Evolutionary conservation across 306 rosid genomes (phyloP), one percentile per base, ranked within the genome.

Genomic region (Malus asiatica): DNA sequence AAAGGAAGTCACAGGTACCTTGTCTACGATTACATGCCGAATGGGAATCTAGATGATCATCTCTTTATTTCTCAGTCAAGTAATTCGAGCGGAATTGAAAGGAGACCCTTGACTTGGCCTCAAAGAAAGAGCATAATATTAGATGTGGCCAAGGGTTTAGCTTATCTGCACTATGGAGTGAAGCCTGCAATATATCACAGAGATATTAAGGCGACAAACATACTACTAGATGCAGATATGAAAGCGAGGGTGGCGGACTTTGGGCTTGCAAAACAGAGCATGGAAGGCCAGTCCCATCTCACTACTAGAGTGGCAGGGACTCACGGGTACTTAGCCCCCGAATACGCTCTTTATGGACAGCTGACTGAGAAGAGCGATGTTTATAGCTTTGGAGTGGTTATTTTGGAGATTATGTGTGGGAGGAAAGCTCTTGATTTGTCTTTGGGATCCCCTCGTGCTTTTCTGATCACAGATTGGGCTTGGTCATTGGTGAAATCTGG

Each of bases 261-360:
- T 29, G 99, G 99, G 60, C 99, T 95, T 33, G 99, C 92, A 0
- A 95, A 87, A 66, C 99, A 95, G 77, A 90, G 86, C 77, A 79
- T 86, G 87, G 97, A 95, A 76, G 99, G 99, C 20, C 97, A 92
- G 84, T 95, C 99, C 79, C 97, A 95, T 90, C 93, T 95, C 70
- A 90, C 99, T 22, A 95, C 99, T 12, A 86, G 99, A 80, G 99
- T 95, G 64, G 99, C 99, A 11, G 99, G 99, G 62, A 92, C 99
- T 74, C 99, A 95, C 18, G 99, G 99, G 27, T 96, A 96, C 85
- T 72, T 96, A 23, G 98, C 98, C 51, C 99, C 99, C 0, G 99
- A 92, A 72, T 96, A 96, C 22, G 99, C 99, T 1, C 90, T 96
- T 7, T 96, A 96, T 23, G 99, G 99, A 68, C 99, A 96, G 73